Base-by-base conservation (phyloP, 345 rosid species). In the Iberis pinnata region DNA sequence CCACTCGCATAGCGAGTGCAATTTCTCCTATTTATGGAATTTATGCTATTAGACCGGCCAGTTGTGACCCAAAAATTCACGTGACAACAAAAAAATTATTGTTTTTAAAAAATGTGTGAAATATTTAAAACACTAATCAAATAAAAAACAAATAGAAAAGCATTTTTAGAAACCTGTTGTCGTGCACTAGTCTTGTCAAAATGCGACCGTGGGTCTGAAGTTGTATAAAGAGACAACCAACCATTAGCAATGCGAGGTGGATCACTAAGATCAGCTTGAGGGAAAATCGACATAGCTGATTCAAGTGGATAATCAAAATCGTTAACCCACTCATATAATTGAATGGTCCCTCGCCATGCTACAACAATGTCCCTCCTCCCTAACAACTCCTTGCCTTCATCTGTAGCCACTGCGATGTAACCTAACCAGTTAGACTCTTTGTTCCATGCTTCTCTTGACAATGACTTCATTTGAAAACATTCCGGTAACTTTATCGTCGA, bases 351-450 rank as follows among this genome's bases (percentile, higher is more conserved):
- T 58, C 77, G 61, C 83, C 83, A 76, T 2, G 80, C 59, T 50
- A 78, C 60, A 53, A 75, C 65, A 33, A 76, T 75, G 37, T 76
- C 80, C 55, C 83, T 73, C 49, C 83, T 70, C 24, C 83, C 83
- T 18, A 75, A 40, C 56, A 22, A 35, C 7, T 13, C 41, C 39
- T 59, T 75, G 5, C 76, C 85, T 49, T 76, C 72, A 16, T 76
- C 73, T 40, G 81, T 80, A 17, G 76, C 62, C 56, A 80, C 80
- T 5, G 78, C 80, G 5, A 75, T 59, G 49, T 72, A 74, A 7
- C 78, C 80, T 20, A 66, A 51, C 79, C 79, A 77, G 53, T 52
- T 49, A 4, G 79, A 72, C 37, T 72, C 69, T 15, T 18, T 71
- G 61, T 26, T 39, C 79, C 74, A 69, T 7, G 67, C 61, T 26